These are phyloP conservation scores for Hortiboletus flavorubellus DNA, from an alignment of 768 basidiomycete species.

Conservation along the genomic window DNA sequence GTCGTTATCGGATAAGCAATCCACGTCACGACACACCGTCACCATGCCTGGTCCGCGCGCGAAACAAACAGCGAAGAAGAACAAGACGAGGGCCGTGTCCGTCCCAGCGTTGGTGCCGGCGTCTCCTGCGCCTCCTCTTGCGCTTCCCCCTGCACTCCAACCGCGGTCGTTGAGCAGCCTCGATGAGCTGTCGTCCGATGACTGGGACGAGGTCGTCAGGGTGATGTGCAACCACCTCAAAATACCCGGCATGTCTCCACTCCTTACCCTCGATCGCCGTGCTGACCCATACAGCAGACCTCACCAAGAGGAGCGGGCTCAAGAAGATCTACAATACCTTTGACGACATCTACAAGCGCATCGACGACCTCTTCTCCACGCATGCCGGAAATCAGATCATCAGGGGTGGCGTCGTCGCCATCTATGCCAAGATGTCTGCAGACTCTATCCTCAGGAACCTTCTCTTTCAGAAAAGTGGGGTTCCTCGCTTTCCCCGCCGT, in stretches of 20 bases:
- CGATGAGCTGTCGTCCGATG: slow-evolving; percentile 33
- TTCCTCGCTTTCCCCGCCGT: background rate
- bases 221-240: slow-evolving; percentile 49
- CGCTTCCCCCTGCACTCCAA: slow-evolving; percentile 17
- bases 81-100: slow-evolving; percentile 12
- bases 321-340: slow-evolving; percentile 63
- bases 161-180: slow-evolving; percentile 10
- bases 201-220: slow-evolving; percentile 47
- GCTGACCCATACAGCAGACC: slow-evolving; percentile 38
- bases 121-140: slow-evolving; percentile 11
- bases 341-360: slow-evolving; percentile 44
- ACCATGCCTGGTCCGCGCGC: slow-evolving; percentile 27
- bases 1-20: background rate
- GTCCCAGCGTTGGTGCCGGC: background rate
- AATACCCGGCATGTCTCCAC: slow-evolving; percentile 45
- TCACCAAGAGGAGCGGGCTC: slow-evolving; percentile 53
- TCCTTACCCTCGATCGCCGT: background rate
- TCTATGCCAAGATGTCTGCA: slow-evolving; percentile 61
- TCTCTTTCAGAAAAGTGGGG: slow-evolving; percentile 52
- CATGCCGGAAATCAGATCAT: slow-evolving; percentile 45
- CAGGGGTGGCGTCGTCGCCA: slow-evolving; percentile 54
- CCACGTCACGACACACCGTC: background rate
- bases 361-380: slow-evolving; percentile 48
- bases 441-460: slow-evolving; percentile 60
- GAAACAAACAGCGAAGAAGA: slow-evolving; percentile 21